These are phyloP conservation scores for Beauveria medogensis DNA, from an alignment of 2,329 filamentous ascomycete species.

Conservation along the genomic window DNA sequence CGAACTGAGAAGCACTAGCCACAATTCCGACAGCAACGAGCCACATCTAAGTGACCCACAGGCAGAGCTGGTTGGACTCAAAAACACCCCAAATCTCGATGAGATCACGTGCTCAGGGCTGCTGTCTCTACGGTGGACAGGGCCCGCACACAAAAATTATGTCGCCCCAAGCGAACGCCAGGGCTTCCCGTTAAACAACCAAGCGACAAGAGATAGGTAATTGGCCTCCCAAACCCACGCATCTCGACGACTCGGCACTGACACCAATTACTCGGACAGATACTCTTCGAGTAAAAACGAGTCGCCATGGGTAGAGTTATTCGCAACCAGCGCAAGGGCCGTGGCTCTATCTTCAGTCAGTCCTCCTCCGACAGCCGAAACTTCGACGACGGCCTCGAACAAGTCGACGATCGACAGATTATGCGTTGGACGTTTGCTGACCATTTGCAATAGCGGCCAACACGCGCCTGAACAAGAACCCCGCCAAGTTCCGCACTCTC, in stretches of 20 bases:
- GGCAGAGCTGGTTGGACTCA: not conserved
- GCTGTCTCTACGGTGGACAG: conserved; percentile 12
- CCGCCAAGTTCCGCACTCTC: conserved; percentile 86
- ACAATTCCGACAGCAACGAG: not conserved
- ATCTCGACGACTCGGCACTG: conserved; percentile 19
- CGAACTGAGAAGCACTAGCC: not conserved
- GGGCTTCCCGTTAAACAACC: conserved; percentile 29
- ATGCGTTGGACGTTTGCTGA: conserved; percentile 21
- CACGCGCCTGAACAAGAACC: conserved; percentile 82
- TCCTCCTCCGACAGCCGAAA: conserved; percentile 16
- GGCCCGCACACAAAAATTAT: conserved; percentile 32
- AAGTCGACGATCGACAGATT: conserved; percentile 11
- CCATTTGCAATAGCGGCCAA: conserved; percentile 52
- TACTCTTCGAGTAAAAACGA: conserved; percentile 28
- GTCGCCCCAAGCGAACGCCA: conserved; percentile 20
- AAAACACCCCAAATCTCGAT: not conserved
- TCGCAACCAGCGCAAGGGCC: conserved; percentile 58
- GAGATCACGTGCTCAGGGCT: conserved; percentile 29
- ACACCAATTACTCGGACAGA: conserved; percentile 17
- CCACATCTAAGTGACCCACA: conserved; percentile 1
- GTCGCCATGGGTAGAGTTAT: conserved; percentile 51
- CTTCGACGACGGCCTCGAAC: conserved; percentile 10
- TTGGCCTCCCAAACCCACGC: conserved; percentile 15
- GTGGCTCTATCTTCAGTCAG: conserved; percentile 51
- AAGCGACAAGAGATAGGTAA: conserved; percentile 35